Percentiles rank a stretch among this genome's conserved stretches.
phyloP scores from a whole-genome alignment of 192 early-diverging fungal species.

The Podila clonocystis region DNA sequence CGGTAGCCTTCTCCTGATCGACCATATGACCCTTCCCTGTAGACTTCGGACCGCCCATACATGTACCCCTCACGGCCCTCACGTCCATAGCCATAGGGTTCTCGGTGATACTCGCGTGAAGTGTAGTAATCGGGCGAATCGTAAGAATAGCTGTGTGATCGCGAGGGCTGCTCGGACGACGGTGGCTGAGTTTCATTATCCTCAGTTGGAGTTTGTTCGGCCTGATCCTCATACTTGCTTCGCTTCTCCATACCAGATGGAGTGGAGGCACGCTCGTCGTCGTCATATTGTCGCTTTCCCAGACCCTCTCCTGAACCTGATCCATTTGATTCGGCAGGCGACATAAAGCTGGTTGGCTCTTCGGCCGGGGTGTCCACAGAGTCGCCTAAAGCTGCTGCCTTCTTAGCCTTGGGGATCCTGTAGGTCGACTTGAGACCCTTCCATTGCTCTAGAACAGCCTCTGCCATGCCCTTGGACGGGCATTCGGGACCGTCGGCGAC shows the following conservation, averaged over 20 bases:
- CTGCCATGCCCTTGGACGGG: constrained; percentile 55
- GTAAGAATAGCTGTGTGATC: constrained; percentile 22
- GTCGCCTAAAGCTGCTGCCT: constrained; percentile 15
- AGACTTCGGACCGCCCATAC: constrained; percentile 30
- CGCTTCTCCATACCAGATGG: constrained; percentile 50
- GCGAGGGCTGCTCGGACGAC: constrained; percentile 14
- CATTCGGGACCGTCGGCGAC: constrained; percentile 58
- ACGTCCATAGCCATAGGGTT: constrained; percentile 27
- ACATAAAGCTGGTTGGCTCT: constrained; percentile 36
- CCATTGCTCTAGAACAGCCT: constrained; percentile 62
- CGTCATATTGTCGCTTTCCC: constrained; percentile 44
- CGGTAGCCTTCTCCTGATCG: constrained; percentile 25
- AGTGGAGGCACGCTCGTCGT: constrained; percentile 46
- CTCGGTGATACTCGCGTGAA: constrained; percentile 27
- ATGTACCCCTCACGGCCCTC: constrained; percentile 2
- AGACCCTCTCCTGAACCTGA: constrained; percentile 45
- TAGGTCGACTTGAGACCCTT: constrained; percentile 60
- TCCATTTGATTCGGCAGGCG: constrained; percentile 41
- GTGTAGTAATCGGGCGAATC: constrained; percentile 28
- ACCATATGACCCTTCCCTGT: constrained; percentile 36
- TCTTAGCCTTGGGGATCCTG: constrained; percentile 66
- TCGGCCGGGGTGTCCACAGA: constrained; percentile 22
- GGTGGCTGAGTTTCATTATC: constrained; percentile 7
- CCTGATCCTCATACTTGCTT: constrained; percentile 22
- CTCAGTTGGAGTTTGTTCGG: constrained; percentile 10